Evolutionary conservation across 306 rosid species (phyloP).

Genomic region (Datisca glomerata): DNA sequence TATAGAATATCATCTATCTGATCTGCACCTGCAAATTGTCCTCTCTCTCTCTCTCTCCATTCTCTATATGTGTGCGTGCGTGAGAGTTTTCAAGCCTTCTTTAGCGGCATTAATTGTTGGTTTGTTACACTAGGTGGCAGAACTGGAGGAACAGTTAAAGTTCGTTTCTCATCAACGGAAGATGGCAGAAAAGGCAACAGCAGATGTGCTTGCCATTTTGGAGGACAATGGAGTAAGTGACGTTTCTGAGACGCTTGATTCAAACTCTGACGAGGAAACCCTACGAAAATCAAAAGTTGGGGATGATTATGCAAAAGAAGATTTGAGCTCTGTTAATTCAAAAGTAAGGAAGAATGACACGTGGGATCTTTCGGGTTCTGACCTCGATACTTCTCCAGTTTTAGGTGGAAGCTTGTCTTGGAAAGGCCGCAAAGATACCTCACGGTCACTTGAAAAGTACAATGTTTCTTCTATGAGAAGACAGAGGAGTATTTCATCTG

Average conservation of each 20-base stretch:
- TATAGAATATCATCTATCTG: too few species aligned
- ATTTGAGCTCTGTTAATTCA: conserved; percentile 21
- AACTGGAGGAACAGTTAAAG: conserved; percentile 73
- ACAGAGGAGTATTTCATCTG: conserved; percentile 37
- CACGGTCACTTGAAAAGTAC: conserved; percentile 42
- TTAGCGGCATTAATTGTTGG: neutral
- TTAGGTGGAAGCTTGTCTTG: conserved; percentile 71
- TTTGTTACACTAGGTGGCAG: conserved; percentile 41
- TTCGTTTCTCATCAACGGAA: conserved; percentile 58
- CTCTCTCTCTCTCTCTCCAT: too few species aligned
- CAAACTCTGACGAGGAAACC: conserved; percentile 56
- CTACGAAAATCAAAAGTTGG: conserved; percentile 43
- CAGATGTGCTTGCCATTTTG: conserved; percentile 82
- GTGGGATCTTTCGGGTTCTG: conserved; percentile 52
- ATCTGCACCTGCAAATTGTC: too few species aligned
- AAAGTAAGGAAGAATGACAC: conserved; percentile 29
- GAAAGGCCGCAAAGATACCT: conserved; percentile 61
- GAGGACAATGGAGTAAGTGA: conserved; percentile 69
- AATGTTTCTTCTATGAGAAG: conserved; percentile 35
- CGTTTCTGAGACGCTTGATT: conserved; percentile 53
- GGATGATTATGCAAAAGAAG: conserved; percentile 24
- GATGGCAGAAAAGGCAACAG: conserved; percentile 94
- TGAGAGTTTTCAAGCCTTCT: neutral
- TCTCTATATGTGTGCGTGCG: neutral
- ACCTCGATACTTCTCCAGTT: conserved; percentile 42